A percentile compares a stretch with the other conserved stretches of the same genome.
Conservation (phyloP, 257 asterid genomes). For the Echites panduratus region DNA sequence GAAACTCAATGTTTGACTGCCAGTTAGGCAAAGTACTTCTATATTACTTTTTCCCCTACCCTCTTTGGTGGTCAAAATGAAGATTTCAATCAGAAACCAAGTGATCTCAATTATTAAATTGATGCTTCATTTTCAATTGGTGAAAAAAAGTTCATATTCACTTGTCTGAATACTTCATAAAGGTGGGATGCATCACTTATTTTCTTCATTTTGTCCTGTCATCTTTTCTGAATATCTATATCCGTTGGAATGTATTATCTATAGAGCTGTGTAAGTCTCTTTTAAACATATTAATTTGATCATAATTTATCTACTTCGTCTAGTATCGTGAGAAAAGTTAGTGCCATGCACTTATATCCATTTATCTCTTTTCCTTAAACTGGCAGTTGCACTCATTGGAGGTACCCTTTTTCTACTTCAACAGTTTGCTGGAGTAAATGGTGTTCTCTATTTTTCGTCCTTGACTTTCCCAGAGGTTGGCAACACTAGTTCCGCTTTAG, state of each 20-base stretch:
- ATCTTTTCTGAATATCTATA: neutral
- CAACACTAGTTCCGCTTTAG: conserved; percentile 61
- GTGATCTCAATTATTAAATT: neutral
- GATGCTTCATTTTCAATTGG: neutral
- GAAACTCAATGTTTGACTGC: neutral
- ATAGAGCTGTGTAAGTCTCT: neutral
- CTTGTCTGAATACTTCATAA: neutral
- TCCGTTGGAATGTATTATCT: neutral
- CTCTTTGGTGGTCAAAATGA: neutral
- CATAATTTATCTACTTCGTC: neutral
- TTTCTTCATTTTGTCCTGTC: neutral
- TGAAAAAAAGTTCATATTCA: neutral
- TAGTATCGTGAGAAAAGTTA: neutral
- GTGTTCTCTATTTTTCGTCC: conserved; percentile 82
- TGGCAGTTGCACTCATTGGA: conserved; percentile 78
- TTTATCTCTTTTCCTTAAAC: conserved; percentile 10
- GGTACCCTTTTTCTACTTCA: conserved; percentile 76
- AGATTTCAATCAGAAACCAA: neutral
- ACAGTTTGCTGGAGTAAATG: conserved; percentile 85
- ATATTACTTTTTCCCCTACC: neutral
- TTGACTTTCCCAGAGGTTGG: conserved; percentile 78
- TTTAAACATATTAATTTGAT: neutral
- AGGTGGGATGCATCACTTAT: neutral
- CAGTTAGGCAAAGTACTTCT: neutral
- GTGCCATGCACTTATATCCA: neutral